Base-by-base conservation (phyloP, 2,329 filamentous ascomycete genomes). In the Sporothrix curviconia region DNA sequence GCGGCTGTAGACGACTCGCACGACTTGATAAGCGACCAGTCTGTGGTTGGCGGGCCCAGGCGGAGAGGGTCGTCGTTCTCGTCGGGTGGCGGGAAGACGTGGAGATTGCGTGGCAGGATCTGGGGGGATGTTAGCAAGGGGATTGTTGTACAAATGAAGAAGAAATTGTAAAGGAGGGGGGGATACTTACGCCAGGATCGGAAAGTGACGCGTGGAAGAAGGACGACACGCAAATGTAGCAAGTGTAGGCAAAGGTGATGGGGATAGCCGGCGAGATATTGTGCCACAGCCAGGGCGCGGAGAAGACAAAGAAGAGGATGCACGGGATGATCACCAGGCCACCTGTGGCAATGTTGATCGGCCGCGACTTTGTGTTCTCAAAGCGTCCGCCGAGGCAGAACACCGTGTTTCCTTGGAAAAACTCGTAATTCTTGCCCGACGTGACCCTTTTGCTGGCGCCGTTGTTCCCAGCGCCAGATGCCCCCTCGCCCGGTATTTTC, bases 201-300 rank as follows among this genome's bases (percentile, higher is more conserved):
- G 92, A 89, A 55, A 88, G 81, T 3, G 94, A 96, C 4, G 92
- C 94, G 72, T 96, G 92, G 56, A 96, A 67, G 68, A 97, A 99
- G 3, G 94, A 97, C 24, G 92, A 96, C 49, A 96, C 78, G 72
- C 89, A 95, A 28, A 99, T 78, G 69, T 88, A 92, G 66, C 90
- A 90, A n/a, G 96, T 68, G 69, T 99, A 99, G 55, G 84, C 92
- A 74, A 95, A 97, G 43, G 90, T 72, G 64, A 97, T 83, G 54
- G 94, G 94, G 65, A 97, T 83, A 55, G 90, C 91, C 32, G 92
- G 92, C 37, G 90, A 95, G 62, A 95, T 80, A 66, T 95, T 80
- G 64, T 85, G 77, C 91, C 91, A 96, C 55, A 95, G 70, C 82
- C 88, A 96, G 22, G 89, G 83, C 11, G 88, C 91, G 61, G 89